These are phyloP conservation scores for Syncephalastrum sp. DNA, from an alignment of 371 early-diverging fungal species.

Conservation along the genomic window DNA sequence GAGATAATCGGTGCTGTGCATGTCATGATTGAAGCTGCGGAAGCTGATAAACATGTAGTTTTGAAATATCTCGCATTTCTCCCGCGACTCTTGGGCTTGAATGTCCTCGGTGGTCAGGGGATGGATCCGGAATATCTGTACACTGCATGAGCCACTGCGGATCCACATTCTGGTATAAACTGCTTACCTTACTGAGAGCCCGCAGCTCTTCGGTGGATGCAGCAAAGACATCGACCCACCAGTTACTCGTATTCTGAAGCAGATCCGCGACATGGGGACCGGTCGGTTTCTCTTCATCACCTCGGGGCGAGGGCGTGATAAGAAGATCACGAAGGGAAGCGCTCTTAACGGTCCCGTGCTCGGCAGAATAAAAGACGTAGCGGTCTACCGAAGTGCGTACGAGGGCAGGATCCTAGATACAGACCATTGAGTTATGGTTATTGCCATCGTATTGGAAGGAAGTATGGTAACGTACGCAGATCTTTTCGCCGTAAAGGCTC, in stretches of 20 bases:
- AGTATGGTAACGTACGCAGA: conserved; percentile 15
- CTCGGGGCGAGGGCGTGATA: conserved; percentile 13
- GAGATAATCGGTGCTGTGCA: conserved; percentile 70
- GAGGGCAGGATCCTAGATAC: conserved; percentile 27
- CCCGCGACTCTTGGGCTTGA: conserved; percentile 85
- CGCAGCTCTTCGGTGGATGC: conserved; percentile 84
- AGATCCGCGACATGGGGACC: conserved; percentile 20
- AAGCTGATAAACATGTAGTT: conserved; percentile 93
- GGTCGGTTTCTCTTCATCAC: conserved; percentile 9
- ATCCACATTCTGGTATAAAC: neutral
- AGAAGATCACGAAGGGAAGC: conserved; percentile 49
- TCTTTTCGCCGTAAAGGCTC: conserved; percentile 30
- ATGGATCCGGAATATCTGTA: conserved; percentile 64
- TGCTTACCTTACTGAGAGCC: conserved; percentile 57
- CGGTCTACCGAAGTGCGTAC: conserved; percentile 34
- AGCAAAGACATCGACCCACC: conserved; percentile 88
- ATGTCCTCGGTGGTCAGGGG: conserved; percentile 94
- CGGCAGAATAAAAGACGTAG: conserved; percentile 59
- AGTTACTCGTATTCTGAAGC: conserved; percentile 53
- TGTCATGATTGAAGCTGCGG: conserved; percentile 72
- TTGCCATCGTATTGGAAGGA: neutral
- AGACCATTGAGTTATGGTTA: no score
- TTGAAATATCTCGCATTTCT: conserved; percentile 91
- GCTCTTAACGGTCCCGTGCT: conserved; percentile 49
- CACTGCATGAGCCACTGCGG: neutral